Evolutionary conservation across 2,329 filamentous ascomycete species (phyloP).

Genomic region (Dothiorella sarmentorum): DNA sequence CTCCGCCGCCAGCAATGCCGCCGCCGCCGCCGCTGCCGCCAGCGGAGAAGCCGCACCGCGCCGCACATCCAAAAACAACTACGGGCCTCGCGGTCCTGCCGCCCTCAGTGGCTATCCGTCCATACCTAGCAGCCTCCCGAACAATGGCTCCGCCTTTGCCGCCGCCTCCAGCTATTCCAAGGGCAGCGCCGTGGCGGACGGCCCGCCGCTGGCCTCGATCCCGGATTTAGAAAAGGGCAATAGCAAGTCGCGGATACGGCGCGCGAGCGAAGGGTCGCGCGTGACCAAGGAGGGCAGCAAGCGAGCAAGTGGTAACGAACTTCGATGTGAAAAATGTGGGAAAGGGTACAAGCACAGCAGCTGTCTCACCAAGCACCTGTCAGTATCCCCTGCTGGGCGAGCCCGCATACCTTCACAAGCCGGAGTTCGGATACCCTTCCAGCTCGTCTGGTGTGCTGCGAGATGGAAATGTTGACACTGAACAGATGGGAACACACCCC

Average conservation of each 20-base stretch:
- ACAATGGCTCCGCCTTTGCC: constrained; percentile 41
- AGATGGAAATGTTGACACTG: constrained; percentile 15
- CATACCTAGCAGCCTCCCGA: constrained; percentile 66
- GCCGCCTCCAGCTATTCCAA: constrained; percentile 41
- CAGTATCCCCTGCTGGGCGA: constrained; percentile 62
- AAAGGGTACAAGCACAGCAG: constrained; percentile 99
- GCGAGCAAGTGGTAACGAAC: constrained; percentile 76
- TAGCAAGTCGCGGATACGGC: constrained; percentile 54
- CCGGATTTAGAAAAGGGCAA: constrained; percentile 45
- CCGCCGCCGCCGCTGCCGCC: constrained; percentile 71
- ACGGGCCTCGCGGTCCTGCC: constrained; percentile 46
- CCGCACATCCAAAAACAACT: constrained; percentile 61
- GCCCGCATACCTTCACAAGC: constrained; percentile 43
- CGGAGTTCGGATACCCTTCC: constrained; percentile 36
- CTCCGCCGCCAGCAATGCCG: constrained; percentile 67
- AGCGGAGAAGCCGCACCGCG: constrained; percentile 63
- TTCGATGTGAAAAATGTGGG: constrained; percentile 96
- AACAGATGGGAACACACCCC: constrained; percentile 99
- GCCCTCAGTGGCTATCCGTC: constrained; percentile 57
- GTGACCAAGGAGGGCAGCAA: constrained; percentile 67
- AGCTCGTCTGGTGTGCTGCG: not conserved
- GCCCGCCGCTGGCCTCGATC: constrained; percentile 54
- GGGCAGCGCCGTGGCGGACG: constrained; percentile 68
- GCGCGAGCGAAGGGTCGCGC: constrained; percentile 82
- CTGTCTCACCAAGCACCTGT: constrained; percentile 99